These are phyloP conservation scores for Xerocomus spinulosus DNA, from an alignment of 768 basidiomycete genomes.

Conservation along the genomic window DNA sequence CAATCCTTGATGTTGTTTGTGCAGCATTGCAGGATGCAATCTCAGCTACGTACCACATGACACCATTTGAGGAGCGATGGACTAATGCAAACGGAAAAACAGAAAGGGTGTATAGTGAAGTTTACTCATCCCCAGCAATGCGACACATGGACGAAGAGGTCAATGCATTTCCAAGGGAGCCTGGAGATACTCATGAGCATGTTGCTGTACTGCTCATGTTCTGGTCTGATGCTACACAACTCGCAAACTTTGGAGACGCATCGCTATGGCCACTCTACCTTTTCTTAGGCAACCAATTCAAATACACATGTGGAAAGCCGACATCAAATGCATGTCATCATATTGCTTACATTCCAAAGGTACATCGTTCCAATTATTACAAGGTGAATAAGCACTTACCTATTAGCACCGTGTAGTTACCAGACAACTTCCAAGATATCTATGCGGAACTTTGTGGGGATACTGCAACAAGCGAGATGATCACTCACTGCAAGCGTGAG, in stretches of 20 bases:
- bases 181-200: slow-evolving; percentile 6
- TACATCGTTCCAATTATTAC: neutral
- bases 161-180: slow-evolving; percentile 6
- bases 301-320: neutral
- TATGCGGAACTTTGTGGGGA: neutral
- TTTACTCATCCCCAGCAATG: neutral
- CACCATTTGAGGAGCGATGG: slow-evolving; percentile 24
- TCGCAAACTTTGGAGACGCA: slow-evolving; percentile 1
- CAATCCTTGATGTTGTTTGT: neutral
- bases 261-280: slow-evolving; percentile 17
- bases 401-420: no score
- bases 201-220: slow-evolving; percentile 6
- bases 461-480: neutral
- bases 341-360: neutral
- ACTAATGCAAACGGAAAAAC: neutral
- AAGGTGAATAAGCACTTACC: no score
- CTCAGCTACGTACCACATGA: slow-evolving; percentile 13
- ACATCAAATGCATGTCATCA: neutral
- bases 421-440: neutral
- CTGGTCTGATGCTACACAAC: neutral
- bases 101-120: neutral
- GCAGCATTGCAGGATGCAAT: neutral
- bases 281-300: slow-evolving; percentile 12
- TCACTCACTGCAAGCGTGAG: slow-evolving; percentile 17
- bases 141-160: slow-evolving; percentile 2